A percentile compares a stretch with the other conserved stretches of the same genome.
Conservation (phyloP, 768 basidiomycete genomes). For the Hericium rajendrae region DNA sequence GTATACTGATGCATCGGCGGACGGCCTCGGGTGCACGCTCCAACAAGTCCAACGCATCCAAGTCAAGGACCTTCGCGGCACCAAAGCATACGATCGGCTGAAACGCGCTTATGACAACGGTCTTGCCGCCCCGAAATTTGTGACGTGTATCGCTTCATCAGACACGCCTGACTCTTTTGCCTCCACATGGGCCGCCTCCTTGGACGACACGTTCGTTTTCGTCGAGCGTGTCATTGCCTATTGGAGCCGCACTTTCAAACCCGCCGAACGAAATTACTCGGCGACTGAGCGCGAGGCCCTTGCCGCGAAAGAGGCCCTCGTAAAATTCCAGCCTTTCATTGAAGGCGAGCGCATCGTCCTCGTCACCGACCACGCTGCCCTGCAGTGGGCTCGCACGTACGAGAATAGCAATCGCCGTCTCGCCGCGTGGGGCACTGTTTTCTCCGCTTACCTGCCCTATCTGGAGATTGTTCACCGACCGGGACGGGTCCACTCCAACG, state of each 20-base stretch:
- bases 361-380: constrained; percentile 19
- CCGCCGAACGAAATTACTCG: constrained; percentile 7
- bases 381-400: constrained; percentile 18
- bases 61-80: constrained; percentile 12
- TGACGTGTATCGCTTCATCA: not conserved
- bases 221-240: constrained; percentile 16
- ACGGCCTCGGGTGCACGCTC: constrained; percentile 14
- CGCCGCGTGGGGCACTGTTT: constrained; percentile 24
- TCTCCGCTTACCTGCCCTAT: constrained; percentile 17
- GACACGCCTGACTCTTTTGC: too few species aligned
- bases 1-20: constrained; percentile 23
- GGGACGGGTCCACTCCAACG: too few species aligned
- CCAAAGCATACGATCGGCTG: constrained; percentile 13
- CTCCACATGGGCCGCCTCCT: too few species aligned
- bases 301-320: too few species aligned
- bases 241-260: constrained; percentile 17
- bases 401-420: constrained; percentile 18
- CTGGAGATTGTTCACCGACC: too few species aligned
- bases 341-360: constrained; percentile 21
- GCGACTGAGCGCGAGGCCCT: too few species aligned
- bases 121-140: not conserved
- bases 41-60: constrained; percentile 18
- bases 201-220: constrained; percentile 4
- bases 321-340: too few species aligned
- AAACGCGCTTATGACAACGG: not conserved